phyloP scores from a whole-genome alignment of 352 stramenopile species.

The Pythium scleroteichum region DNA sequence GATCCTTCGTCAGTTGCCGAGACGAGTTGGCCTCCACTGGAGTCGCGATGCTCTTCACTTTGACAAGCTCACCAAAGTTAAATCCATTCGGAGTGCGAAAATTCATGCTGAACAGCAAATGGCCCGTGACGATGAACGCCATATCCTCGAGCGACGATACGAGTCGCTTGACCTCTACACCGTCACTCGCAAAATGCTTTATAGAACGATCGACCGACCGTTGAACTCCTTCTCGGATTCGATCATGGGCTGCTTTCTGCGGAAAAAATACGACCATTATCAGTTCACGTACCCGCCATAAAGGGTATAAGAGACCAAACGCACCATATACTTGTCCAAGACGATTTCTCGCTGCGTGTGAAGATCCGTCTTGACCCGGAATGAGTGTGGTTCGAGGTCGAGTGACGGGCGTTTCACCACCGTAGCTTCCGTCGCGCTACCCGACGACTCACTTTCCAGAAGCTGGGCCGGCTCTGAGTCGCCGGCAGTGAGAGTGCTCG shows the following conservation, averaged over 20 bases:
- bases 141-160: slow-evolving; percentile 64
- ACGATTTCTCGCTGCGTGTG: slow-evolving; percentile 59
- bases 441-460: background rate
- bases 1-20: slow-evolving; percentile 71
- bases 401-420: slow-evolving; percentile 15
- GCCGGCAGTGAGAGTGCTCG: slow-evolving; percentile 11
- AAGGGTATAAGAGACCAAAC: slow-evolving; percentile 5
- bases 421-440: background rate
- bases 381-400: slow-evolving; percentile 26
- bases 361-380: slow-evolving; percentile 37
- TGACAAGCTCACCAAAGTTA: slow-evolving; percentile 77
- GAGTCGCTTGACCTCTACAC: slow-evolving; percentile 45
- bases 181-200: slow-evolving; percentile 32
- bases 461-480: slow-evolving; percentile 18
- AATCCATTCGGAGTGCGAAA: slow-evolving; percentile 73
- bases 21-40: slow-evolving; percentile 13
- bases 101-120: slow-evolving; percentile 83
- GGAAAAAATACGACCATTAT: too few relatives aligned
- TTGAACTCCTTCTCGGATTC: slow-evolving; percentile 60
- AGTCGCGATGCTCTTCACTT: slow-evolving; percentile 84
- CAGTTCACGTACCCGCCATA: background rate
- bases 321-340: slow-evolving; percentile 79
- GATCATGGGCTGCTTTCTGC: slow-evolving; percentile 61
- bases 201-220: slow-evolving; percentile 37
- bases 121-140: slow-evolving; percentile 69